Evolutionary conservation across 1,284 basidiomycete species (phyloP).

Genomic region (Malassezia obtusa): DNA sequence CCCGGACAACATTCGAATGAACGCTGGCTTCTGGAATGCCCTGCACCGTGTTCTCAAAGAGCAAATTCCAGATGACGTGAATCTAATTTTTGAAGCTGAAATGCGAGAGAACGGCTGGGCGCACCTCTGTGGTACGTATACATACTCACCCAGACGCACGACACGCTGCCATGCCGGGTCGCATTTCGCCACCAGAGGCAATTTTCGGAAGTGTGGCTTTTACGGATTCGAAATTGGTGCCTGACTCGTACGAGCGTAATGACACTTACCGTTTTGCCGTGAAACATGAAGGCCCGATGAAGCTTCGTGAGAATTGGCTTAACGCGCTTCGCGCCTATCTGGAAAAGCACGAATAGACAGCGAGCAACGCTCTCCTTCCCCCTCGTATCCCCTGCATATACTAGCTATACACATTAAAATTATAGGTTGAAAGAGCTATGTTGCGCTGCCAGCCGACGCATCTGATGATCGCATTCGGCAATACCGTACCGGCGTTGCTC

Average conservation of each 20-base stretch:
- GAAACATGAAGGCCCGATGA: conserved; percentile 33
- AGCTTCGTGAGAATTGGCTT: conserved; percentile 26
- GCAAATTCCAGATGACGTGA: conserved; percentile 30
- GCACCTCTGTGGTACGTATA: conserved; percentile 27
- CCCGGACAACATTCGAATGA: conserved; percentile 29
- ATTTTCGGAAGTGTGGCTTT: conserved; percentile 42
- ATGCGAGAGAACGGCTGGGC: conserved; percentile 38
- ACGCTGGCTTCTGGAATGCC: conserved; percentile 27
- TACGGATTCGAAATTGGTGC: conserved; percentile 24
- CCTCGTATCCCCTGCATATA: neutral
- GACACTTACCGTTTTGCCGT: conserved; percentile 37
- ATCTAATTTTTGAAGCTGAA: conserved; percentile 33
- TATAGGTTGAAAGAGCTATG: conserved; percentile 9
- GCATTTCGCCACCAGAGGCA: conserved; percentile 38
- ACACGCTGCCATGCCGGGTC: conserved; percentile 36
- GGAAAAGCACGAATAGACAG: neutral
- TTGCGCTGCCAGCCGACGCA: conserved; percentile 11
- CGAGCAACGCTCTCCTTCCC: too few relatives aligned
- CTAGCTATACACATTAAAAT: neutral
- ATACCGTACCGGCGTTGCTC: conserved; percentile 11
- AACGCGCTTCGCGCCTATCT: conserved; percentile 3
- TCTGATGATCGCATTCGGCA: conserved; percentile 13
- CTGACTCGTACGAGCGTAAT: conserved; percentile 38
- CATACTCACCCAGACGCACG: conserved; percentile 23
- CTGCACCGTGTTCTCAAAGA: conserved; percentile 35